These are phyloP conservation scores for Boletus sp. DNA, from an alignment of 1,284 basidiomycete species.

Conservation along the genomic window DNA sequence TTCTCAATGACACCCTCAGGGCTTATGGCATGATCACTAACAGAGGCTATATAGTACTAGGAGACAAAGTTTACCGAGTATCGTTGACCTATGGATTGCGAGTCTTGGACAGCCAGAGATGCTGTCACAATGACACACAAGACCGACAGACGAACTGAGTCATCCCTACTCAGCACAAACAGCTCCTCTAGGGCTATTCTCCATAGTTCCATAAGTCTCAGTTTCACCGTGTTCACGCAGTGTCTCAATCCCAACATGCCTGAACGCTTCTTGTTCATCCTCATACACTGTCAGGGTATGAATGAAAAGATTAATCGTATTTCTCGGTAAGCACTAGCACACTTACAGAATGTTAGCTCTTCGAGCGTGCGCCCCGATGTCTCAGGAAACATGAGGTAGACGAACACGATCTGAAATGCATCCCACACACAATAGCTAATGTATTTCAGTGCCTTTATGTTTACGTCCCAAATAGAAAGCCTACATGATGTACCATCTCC, in stretches of 20 bases:
- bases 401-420: conserved; percentile 43
- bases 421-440: conserved; percentile 43
- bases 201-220: conserved; percentile 8
- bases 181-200: neutral
- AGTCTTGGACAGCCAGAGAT: no score
- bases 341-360: conserved; percentile 57
- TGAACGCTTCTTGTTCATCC: conserved; percentile 9
- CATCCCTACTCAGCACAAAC: neutral
- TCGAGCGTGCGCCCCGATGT: conserved; percentile 53
- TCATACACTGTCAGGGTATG: conserved; percentile 13
- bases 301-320: neutral
- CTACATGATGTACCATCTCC: conserved; percentile 20
- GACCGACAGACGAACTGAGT: neutral
- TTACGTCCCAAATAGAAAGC: neutral
- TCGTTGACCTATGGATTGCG: no score
- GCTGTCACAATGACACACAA: no score
- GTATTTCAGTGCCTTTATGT: neutral
- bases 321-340: neutral
- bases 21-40: no score
- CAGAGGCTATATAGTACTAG: no score
- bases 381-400: conserved; percentile 54
- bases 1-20: no score
- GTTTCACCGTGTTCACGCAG: conserved; percentile 2
- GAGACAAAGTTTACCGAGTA: no score
- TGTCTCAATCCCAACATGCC: neutral